Base-by-base conservation (phyloP, 805 yeast species). In the Hanseniaspora occidentalis region DNA sequence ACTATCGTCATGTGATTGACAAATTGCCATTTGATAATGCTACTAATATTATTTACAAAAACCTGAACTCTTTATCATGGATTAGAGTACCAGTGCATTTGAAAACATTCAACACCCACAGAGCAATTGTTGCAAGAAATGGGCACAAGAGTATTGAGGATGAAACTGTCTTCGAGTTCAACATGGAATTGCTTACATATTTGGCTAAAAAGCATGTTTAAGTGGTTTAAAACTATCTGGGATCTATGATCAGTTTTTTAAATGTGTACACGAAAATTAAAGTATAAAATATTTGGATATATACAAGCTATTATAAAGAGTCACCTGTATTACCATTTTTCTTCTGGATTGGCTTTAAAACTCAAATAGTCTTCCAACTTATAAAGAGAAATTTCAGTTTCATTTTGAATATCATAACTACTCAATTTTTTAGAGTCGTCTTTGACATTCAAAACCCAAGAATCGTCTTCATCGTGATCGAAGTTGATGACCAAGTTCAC, bases 401-500 rank as follows among this genome's bases (percentile, higher is more conserved):
- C 98, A 60, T 92, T 89, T 47, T 80, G 84, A 46, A 73, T 62
- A 8, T 75, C 83, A 44, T 69, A 75, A 16, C 71, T 71, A 41
- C 48, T 58, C 45, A 72, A 63, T n/a, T 64, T 64, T 52, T 62
- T 71, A 44, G 48, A 56, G 8, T 44, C 56, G 43, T 66, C 65
- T 27, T 51, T 57, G 40, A 59, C 47, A 31, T 66, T 64, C 41
- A 83, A 56, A 4, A 83, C 64, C 86, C 94, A 82, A 42, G 77
- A 79, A 6, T 36, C 16, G 31, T 58, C 61, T 5, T 79, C 82
- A 51, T 77, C 84, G 52, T 88, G 78, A 21, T 84, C 95, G 57
- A 92, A 72, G 57, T 92, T 92, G 46, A 92, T 82, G 36, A 86
- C 92, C 48, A 92, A 67, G 54, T 92, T 86, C 75, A 86, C 81